Evolutionary conservation across 768 basidiomycete genomes (phyloP), one percentile per base, ranked within the genome.

Genomic region (Russula abietina): DNA sequence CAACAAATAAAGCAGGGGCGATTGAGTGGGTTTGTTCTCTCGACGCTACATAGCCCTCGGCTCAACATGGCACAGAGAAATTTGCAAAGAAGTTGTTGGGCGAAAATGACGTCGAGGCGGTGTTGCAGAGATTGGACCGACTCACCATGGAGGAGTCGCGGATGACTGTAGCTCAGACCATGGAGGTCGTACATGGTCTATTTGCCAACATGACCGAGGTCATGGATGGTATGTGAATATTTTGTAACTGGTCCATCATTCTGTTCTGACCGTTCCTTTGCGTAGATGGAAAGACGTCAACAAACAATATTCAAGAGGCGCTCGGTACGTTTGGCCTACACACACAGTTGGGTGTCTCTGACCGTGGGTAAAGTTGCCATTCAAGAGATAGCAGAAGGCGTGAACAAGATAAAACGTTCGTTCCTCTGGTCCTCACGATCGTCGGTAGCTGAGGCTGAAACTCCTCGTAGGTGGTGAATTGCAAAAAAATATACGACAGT

Each of bases 381-480:
- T 2, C 60, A 55, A 26, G 33, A 49, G 28, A 38, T 38, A 30
- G 16, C 49, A 32, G 41, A 57, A 11, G 32, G 28, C 16, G 26
- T 32, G 14, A 56, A 55, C 49, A 49, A 55, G 48, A 39, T 50
- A 11, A 56, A 46, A 38, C 46, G 60, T 61, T 61, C 38, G 60
- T 61, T 45, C n/a, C 4, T n/a, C 4, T 26, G 32, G 56, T 22
- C 11, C 4, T 11, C 2, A 10, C 7, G 43, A 16, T 45, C 30
- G 3, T 48, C 16, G 9, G 12, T 33, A 8, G 10, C 32, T 4
- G 22, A 48, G 12, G 24, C 24, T 56, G 16, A 55, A 12, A 11
- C 19, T 28, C 48, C 24, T 7, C 28, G 17, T 12, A 56, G 55
- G 41, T 56, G 28, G 41, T 30, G 7, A 43, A 33, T 30, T 50